Evolutionary conservation across 148 eudicot genomes (phyloP).

Genomic region (Persicaria maculosa): DNA sequence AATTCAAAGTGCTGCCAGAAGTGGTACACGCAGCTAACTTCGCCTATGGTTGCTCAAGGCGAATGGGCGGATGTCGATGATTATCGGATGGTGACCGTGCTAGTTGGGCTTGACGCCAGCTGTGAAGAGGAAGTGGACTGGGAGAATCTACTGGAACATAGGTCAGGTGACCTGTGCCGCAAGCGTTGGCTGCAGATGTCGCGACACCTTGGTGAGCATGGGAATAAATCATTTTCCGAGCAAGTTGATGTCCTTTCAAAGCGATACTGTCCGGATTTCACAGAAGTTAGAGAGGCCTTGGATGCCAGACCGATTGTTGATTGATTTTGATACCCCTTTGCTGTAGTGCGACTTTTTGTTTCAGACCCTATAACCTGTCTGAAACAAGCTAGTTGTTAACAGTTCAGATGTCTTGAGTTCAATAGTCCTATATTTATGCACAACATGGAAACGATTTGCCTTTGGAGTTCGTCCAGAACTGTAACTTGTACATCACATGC

Average conservation of each 20-base stretch:
- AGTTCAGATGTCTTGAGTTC: no score
- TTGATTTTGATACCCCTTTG: not conserved
- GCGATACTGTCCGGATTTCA: constrained; percentile 28
- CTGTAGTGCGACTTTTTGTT: no score
- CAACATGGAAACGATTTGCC: no score
- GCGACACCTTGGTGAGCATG: constrained; percentile 26
- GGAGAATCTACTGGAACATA: constrained; percentile 32
- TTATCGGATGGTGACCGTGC: constrained; percentile 29
- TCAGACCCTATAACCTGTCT: no score
- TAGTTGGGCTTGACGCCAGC: constrained; percentile 26
- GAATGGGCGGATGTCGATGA: constrained; percentile 35
- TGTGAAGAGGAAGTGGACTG: constrained; percentile 37
- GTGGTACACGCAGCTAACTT: constrained; percentile 30
- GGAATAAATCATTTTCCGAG: constrained; percentile 23
- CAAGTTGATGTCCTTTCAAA: constrained; percentile 33
- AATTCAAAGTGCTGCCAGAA: constrained; percentile 21
- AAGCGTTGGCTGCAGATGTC: constrained; percentile 36
- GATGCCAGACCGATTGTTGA: constrained; percentile 25
- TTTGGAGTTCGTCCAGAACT: no score
- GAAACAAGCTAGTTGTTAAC: no score
- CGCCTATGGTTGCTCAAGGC: constrained; percentile 28
- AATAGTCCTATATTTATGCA: no score
- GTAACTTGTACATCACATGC: no score
- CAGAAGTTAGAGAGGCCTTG: constrained; percentile 25
- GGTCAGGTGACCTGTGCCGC: constrained; percentile 29